Evolutionary conservation across 2,329 filamentous ascomycete genomes (phyloP).

Genomic region (Pseudopithomyces maydicus): DNA sequence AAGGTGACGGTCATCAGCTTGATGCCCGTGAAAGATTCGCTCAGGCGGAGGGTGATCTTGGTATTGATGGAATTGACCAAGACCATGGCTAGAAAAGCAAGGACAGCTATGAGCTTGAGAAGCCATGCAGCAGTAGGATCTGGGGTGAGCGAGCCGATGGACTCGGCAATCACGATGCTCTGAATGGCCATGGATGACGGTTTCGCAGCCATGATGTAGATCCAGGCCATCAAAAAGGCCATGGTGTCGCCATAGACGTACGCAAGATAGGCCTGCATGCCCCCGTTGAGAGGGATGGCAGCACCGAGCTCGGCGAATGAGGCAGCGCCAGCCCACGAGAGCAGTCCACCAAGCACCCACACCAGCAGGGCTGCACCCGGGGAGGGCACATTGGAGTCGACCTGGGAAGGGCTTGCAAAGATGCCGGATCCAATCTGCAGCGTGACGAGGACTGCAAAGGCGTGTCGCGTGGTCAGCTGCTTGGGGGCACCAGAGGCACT

Average conservation of each 20-base stretch:
- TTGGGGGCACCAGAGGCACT: slow-evolving; percentile 17
- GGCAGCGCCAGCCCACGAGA: slow-evolving; percentile 68
- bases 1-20: slow-evolving; percentile 40
- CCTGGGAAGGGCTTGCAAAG: slow-evolving; percentile 67
- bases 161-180: slow-evolving; percentile 64
- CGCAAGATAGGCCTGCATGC: slow-evolving; percentile 66
- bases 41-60: slow-evolving; percentile 46
- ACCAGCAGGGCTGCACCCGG: slow-evolving; percentile 63
- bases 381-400: slow-evolving; percentile 67
- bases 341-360: slow-evolving; percentile 65
- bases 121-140: slow-evolving; percentile 20
- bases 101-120: slow-evolving; percentile 45
- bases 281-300: slow-evolving; percentile 67
- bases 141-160: slow-evolving; percentile 55
- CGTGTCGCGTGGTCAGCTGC: slow-evolving; percentile 44
- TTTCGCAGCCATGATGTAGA: slow-evolving; percentile 69
- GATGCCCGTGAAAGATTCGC: slow-evolving; percentile 50
- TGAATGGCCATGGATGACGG: slow-evolving; percentile 68
- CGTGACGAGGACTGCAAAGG: slow-evolving; percentile 65
- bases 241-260: slow-evolving; percentile 65
- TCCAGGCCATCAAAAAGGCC: slow-evolving; percentile 69
- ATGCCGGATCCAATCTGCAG: slow-evolving; percentile 69
- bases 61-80: slow-evolving; percentile 52
- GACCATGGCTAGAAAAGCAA: slow-evolving; percentile 47
- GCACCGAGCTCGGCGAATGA: slow-evolving; percentile 68